Base-by-base conservation (phyloP, 192 early-diverging fungal species). In the Coemansia sp. region DNA sequence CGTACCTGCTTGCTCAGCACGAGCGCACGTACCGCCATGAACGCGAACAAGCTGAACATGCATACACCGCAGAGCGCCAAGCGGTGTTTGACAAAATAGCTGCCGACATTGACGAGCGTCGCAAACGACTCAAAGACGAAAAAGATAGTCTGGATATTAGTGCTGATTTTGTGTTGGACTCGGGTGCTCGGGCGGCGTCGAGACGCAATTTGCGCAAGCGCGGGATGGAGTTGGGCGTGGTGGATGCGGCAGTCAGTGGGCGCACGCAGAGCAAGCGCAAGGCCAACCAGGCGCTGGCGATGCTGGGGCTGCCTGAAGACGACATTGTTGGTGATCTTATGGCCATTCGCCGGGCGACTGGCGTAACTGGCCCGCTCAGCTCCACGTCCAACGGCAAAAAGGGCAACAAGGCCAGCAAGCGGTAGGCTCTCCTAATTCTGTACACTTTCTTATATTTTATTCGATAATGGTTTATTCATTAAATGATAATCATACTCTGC, bases 81-180 rank as follows among this genome's bases (percentile, higher is more conserved):
- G 84, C 82, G 3, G 60, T 94, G 15, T 79, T 86, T 43, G 91
- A 93, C 27, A 87, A 86, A 69, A 86, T 96, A 68, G 81, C 92
- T 56, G 77, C 80, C 19, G 86, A 83, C 15, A 84, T 96, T 29
- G 94, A 96, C 60, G 89, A 88, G 23, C 87, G 88, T 47, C 88
- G 89, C 60, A 75, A 84, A 35, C 89, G 89, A 47, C 70, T 94
- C 41, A 84, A 84, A 19, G 94, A 96, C 52, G 94, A 96, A 51
- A 89, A 89, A 64, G 94, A 94, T 58, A 90, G 86, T 67, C 76
- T 91, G 81, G 92, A 93, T 66, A 82, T 92, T 77, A 68, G 86
- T 83, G 87, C 83, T 53, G 71, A 76, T 49, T 64, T 70, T 70
- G 67, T 69, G 56, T 65, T 81, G 37, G 81, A 83, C n/a, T 25